phyloP scores from a whole-genome alignment of 768 basidiomycete species.

The Rhodotorula kratochvilovae region DNA sequence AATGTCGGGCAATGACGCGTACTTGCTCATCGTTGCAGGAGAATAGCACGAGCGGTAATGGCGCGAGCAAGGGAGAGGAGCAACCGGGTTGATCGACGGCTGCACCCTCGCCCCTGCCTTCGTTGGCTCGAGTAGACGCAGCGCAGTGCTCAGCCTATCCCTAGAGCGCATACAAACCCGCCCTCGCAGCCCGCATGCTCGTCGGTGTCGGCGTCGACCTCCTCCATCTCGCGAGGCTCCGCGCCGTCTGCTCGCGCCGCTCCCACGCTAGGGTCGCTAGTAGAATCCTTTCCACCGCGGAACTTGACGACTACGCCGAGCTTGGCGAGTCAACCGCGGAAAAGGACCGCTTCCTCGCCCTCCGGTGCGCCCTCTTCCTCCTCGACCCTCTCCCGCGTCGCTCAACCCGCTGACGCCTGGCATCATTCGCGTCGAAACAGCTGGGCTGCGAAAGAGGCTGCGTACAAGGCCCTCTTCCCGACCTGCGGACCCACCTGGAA shows the following conservation, averaged over 20 bases:
- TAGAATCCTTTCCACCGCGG: constrained; percentile 59
- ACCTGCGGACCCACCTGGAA: constrained; percentile 64
- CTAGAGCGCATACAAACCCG: neutral
- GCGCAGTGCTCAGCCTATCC: neutral
- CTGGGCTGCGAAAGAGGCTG: constrained; percentile 79
- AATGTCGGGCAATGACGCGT: constrained; percentile 85
- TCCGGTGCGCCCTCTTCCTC: constrained; percentile 56
- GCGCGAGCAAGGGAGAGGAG: neutral
- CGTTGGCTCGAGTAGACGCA: neutral
- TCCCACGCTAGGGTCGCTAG: constrained; percentile 54
- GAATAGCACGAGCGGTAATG: no score
- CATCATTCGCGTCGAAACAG: constrained; percentile 52
- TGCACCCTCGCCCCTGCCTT: no score
- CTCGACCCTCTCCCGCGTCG: constrained; percentile 8
- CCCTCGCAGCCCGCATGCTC: constrained; percentile 45
- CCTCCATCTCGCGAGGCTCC: constrained; percentile 64
- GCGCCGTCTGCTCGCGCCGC: constrained; percentile 55
- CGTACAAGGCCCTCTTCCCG: constrained; percentile 79
- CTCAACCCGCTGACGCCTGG: constrained; percentile 4
- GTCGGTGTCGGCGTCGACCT: constrained; percentile 74
- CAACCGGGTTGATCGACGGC: neutral
- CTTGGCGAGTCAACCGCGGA: constrained; percentile 20
- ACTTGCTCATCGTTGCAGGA: constrained; percentile 56
- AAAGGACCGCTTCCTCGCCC: constrained; percentile 59
- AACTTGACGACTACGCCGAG: constrained; percentile 52